Percentiles rank a stretch among this genome's conserved stretches.
These are phyloP conservation scores for Coemansia sp. DNA, from an alignment of 192 early-diverging fungal species.

Conservation along the genomic window DNA sequence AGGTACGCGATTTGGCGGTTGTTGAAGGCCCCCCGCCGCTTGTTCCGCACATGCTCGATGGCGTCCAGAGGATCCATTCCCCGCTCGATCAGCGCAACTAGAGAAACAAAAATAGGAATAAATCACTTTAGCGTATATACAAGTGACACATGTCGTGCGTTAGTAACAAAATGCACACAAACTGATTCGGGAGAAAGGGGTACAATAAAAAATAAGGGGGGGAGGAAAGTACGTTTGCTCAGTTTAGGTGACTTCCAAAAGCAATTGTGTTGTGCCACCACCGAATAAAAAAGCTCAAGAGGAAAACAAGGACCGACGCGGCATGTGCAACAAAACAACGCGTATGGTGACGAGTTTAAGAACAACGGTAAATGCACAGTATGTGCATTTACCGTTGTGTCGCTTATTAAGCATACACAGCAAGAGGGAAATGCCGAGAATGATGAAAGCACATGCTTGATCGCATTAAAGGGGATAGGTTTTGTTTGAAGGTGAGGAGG, in stretches of 20 bases:
- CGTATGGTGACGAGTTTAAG: not conserved
- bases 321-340: not conserved
- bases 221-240: too few relatives aligned
- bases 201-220: not conserved
- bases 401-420: not conserved
- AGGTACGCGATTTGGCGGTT: slow-evolving; percentile 71
- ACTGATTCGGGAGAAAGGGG: not conserved
- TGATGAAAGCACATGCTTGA: not conserved
- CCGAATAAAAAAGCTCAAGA: too few relatives aligned
- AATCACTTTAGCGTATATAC: not conserved
- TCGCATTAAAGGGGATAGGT: too few relatives aligned
- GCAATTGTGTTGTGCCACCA: too few relatives aligned
- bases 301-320: too few relatives aligned
- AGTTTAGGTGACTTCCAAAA: too few relatives aligned
- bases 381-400: not conserved
- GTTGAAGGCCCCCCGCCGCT: slow-evolving; percentile 79
- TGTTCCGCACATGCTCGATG: slow-evolving; percentile 69
- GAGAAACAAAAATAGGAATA: slow-evolving; percentile 2
- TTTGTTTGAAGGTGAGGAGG: too few relatives aligned
- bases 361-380: not conserved
- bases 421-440: not conserved
- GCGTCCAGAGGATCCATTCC: slow-evolving; percentile 77
- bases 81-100: slow-evolving; percentile 73
- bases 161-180: not conserved
- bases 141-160: not conserved